These are phyloP conservation scores for Capsicum pubescens DNA, from an alignment of 257 asterid species.

Conservation along the genomic window DNA sequence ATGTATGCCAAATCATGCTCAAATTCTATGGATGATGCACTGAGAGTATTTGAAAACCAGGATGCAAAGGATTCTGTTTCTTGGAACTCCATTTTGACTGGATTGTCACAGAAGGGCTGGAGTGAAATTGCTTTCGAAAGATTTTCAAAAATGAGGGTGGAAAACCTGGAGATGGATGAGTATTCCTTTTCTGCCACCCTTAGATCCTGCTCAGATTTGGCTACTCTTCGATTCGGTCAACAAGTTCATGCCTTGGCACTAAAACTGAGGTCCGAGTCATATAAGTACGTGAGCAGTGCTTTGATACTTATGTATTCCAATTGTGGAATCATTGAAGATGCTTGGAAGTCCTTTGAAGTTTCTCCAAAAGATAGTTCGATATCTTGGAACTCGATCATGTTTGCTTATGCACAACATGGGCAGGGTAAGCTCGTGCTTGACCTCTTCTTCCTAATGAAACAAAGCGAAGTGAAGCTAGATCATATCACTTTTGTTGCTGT, in stretches of 20 bases:
- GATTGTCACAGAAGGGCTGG: slow-evolving; percentile 72
- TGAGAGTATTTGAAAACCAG: slow-evolving; percentile 53
- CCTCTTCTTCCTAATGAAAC: slow-evolving; percentile 59
- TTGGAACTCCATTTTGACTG: slow-evolving; percentile 82
- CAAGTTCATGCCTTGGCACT: slow-evolving; percentile 69
- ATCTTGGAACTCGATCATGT: slow-evolving; percentile 85
- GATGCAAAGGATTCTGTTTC: slow-evolving; percentile 65
- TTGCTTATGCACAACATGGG: slow-evolving; percentile 89
- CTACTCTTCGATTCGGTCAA: slow-evolving; percentile 69
- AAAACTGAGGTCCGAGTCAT: slow-evolving; percentile 59
- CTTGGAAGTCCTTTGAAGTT: slow-evolving; percentile 64
- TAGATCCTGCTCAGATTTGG: slow-evolving; percentile 86
- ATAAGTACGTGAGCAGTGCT: slow-evolving; percentile 72
- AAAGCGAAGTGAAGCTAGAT: slow-evolving; percentile 61
- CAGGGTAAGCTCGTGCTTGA: slow-evolving; percentile 71
- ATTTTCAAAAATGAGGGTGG: slow-evolving; percentile 61
- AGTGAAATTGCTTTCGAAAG: slow-evolving; percentile 65
- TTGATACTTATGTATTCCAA: slow-evolving; percentile 83
- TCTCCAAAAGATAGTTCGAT: slow-evolving; percentile 64
- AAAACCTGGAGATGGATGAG: slow-evolving; percentile 61
- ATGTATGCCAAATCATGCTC: slow-evolving; percentile 64
- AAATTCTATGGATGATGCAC: slow-evolving; percentile 55
- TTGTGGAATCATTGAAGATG: slow-evolving; percentile 80
- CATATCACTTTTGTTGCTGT: slow-evolving; percentile 88
- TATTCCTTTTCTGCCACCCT: slow-evolving; percentile 72